Base-by-base conservation (phyloP, 106 monocot genomes). In the Phalaenopsis aphrodite region DNA sequence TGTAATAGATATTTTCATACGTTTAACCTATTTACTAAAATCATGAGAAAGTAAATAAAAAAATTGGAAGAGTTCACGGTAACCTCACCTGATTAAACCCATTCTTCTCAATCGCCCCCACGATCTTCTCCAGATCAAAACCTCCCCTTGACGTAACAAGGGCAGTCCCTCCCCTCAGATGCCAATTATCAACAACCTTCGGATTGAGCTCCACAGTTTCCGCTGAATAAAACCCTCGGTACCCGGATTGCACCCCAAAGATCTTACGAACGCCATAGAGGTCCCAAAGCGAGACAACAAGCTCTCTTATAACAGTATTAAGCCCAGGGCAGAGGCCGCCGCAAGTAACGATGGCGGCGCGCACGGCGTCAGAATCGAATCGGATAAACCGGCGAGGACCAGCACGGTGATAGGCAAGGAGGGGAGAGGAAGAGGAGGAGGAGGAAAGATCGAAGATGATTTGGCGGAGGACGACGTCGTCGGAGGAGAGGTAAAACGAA, bases 261-360 rank as follows among this genome's bases (percentile, higher is more conserved):
- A 96, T 90, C 49, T 82, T 79, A 71, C 93, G 76, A 39, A 93
- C 93, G 1, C 93, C 93, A 67, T 96, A 96, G 48, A 93, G 77
- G 8, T 92, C 93, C 84, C 83, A 88, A 3, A 96, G 91, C 8
- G 88, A 87, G 17, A 96, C 93, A 17, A 96, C 96, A n/a, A 94
- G 93, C 87, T 94, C 96, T 65, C 94, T 42, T 42, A 93, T 81
- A 21, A 95, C 93, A 5, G 91, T 95, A 84, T 95, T 96, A 45
- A 93, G 47, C 38, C 96, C 96, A 3, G 93, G 96, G 81, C 96
- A 96, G 17, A 96, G 84, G 8, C 91, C 93, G 2, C 96, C 93
- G 84, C 96, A 92, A 19, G 91, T 94, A 42, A 96, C 96, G 75
- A 96, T 83, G n/a, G 91, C 95, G 3, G 88, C 93, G 10, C 86